Evolutionary conservation across 148 eudicot species (phyloP).

Genomic region (Arbutus unedo): DNA sequence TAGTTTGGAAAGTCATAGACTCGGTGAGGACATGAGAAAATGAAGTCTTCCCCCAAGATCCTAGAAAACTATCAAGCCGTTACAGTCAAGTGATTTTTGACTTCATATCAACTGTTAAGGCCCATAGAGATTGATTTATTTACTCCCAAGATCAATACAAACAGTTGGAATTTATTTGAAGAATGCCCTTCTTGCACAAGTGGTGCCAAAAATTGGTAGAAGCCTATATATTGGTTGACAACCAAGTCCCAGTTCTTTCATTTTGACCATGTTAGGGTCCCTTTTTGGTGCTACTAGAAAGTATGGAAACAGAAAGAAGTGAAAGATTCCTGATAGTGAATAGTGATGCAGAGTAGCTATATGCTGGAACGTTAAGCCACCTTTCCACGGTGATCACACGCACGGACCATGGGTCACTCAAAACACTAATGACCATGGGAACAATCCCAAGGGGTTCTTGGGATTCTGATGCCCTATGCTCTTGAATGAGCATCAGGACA

Average conservation of each 20-base stretch:
- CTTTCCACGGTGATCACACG: background rate
- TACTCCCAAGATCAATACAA: background rate
- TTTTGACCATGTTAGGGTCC: background rate
- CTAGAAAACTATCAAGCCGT: background rate
- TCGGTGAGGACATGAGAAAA: background rate
- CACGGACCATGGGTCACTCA: background rate
- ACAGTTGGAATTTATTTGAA: background rate
- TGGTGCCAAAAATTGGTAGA: background rate
- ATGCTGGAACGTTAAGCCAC: background rate
- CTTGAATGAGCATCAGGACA: background rate
- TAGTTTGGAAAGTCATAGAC: too few relatives aligned
- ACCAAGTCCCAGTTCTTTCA: background rate
- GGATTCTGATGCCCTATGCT: background rate
- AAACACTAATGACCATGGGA: background rate
- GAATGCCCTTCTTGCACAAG: background rate
- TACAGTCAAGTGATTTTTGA: constrained; percentile 2
- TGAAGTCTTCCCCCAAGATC: background rate
- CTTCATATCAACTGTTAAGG: background rate
- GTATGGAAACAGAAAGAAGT: background rate
- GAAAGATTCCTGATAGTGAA: background rate
- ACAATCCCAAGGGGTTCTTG: background rate
- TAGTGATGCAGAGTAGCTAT: background rate
- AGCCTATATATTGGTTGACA: background rate
- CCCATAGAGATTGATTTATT: background rate
- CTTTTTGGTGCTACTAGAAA: background rate